Base-by-base conservation (phyloP, 495 filamentous ascomycete species). In the Aspergillus biplanus region DNA sequence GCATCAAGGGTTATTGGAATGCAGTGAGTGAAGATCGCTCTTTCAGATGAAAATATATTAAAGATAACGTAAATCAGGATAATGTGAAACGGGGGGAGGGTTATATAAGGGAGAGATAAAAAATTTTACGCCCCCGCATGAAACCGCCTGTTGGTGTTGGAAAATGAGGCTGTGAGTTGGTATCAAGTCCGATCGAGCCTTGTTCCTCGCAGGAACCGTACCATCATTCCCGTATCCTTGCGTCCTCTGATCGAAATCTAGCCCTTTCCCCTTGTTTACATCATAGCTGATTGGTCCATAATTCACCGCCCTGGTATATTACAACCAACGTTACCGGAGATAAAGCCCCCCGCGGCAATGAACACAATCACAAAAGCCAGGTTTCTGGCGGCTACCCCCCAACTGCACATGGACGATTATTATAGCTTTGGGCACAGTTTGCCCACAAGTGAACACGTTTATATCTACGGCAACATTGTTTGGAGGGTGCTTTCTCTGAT, bases 321-420 rank as follows among this genome's bases (percentile, higher is more conserved):
- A 50, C n/a, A 27, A 21, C 47, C 47, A 50, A 50, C 47, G 27
- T 50, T 49, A 49, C 47, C 47, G 15, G 47, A 49, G 8, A 44
- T 15, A 15, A 44, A 12, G 39, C 1, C 37, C 35, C 37, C 13
- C 39, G 8, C 11, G 8, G 8, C n/a, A 44, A 15, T 13, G 11
- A 44, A 13, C 39, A 44, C 11, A 44, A 44, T 44, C n/a, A 15
- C 37, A 8, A 39, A 39, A 8, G 13, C 37, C 37, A 13, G 37
- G 39, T 44, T 44, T 12, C 39, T 4, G 11, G 11, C 39, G 2
- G 39, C 39, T 4, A n/a, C 39, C n/a, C 39, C 3, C 11, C 4
- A 4, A 2, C 2, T 12, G 11, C 11, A 44, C 11, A 44, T 44
- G 4, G 39, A 44, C 21, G 21, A 27, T 27, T 27, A 1, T 27